Conservation (phyloP, 805 yeast genomes). For the Yamadazyma takamatsuzukensis region DNA sequence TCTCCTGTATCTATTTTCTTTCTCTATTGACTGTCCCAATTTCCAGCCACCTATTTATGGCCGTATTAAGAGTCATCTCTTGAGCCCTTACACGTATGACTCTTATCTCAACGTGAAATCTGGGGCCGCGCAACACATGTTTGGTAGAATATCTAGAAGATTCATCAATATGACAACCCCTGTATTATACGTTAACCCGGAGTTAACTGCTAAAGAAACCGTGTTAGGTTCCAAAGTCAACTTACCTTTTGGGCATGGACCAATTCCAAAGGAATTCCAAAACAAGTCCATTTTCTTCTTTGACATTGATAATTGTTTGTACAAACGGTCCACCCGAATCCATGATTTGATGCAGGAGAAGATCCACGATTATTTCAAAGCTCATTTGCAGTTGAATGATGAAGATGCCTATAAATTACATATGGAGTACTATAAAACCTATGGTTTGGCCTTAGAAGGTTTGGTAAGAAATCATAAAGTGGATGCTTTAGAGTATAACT, state of each 20-base stretch:
- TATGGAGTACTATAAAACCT: conserved; percentile 71
- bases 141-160: background rate
- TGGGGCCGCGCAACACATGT: too few species aligned
- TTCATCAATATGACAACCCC: conserved; percentile 3
- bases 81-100: too few species aligned
- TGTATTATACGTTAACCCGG: conserved; percentile 23
- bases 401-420: conserved; percentile 75
- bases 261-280: conserved; percentile 21
- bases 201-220: conserved; percentile 13
- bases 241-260: conserved; percentile 32
- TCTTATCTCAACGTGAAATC: too few species aligned
- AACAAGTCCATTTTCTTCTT: conserved; percentile 58
- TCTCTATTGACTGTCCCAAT: too few species aligned
- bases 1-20: too few species aligned
- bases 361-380: conserved; percentile 78
- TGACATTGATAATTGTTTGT: conserved; percentile 92
- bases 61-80: too few species aligned
- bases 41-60: too few species aligned
- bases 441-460: conserved; percentile 94
- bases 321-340: conserved; percentile 67
- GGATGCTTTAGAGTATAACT: conserved; percentile 85
- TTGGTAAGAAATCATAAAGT: conserved; percentile 65
- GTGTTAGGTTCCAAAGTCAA: conserved; percentile 19
- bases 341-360: conserved; percentile 85
- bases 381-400: conserved; percentile 55